Percentiles rank a stretch among this genome's conserved stretches.
phyloP scores from a whole-genome alignment of 2,329 filamentous ascomycete species.

The Colletotrichum gloeosporioides region DNA sequence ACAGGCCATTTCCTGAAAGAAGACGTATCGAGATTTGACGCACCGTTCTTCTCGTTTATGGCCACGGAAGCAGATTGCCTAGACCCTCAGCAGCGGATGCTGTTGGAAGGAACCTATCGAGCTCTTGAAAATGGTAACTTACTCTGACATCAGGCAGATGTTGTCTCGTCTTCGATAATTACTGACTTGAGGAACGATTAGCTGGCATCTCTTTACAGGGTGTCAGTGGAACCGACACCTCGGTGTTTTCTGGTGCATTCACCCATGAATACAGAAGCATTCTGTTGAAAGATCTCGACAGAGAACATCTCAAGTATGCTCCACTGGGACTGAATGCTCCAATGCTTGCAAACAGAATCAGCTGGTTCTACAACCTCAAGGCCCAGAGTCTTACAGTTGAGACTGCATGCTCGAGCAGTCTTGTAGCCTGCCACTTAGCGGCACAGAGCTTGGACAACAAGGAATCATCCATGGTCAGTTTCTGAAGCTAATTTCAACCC shows the following conservation, averaged over 20 bases:
- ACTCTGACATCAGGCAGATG: rapidly evolving
- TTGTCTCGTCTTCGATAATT: rapidly evolving
- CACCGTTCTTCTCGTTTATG: slow-evolving; percentile 27
- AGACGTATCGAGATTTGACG: not conserved
- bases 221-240: slow-evolving; percentile 26
- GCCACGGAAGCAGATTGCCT: slow-evolving; percentile 27
- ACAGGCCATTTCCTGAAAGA: not conserved
- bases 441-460: slow-evolving; percentile 33
- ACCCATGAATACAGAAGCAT: slow-evolving; percentile 31
- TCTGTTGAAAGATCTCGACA: slow-evolving; percentile 26
- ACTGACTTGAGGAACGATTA: not conserved
- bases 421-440: slow-evolving; percentile 39
- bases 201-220: slow-evolving; percentile 21
- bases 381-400: slow-evolving; percentile 42
- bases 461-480: slow-evolving; percentile 26
- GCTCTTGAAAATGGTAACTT: slow-evolving; percentile 24
- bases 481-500: rapidly evolving
- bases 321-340: slow-evolving; percentile 32
- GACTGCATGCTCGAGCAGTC: slow-evolving; percentile 42
- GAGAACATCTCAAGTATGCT: slow-evolving; percentile 33
- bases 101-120: slow-evolving; percentile 35
- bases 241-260: slow-evolving; percentile 35
- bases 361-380: slow-evolving; percentile 39
- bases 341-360: slow-evolving; percentile 38
- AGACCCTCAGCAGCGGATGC: slow-evolving; percentile 32